Percentiles rank a stretch among this genome's conserved stretches.
Conservation (phyloP, 805 yeast species). For the Sugiyamaella lignohabitans region DNA sequence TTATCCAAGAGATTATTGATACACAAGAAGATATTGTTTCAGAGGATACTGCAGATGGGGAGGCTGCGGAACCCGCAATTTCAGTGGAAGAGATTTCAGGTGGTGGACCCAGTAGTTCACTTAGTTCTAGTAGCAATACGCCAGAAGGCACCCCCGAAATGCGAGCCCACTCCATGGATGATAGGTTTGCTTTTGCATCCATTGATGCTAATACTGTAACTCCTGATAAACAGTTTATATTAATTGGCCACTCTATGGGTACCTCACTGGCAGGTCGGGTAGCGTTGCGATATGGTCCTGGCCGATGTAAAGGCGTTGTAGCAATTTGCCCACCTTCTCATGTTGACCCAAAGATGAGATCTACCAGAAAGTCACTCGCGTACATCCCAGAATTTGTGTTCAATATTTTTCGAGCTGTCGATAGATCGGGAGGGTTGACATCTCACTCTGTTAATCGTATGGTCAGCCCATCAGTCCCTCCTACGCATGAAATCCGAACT, state of each 20-base stretch:
- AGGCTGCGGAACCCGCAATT: slow-evolving; percentile 12
- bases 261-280: slow-evolving; percentile 48
- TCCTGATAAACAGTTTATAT: slow-evolving; percentile 24
- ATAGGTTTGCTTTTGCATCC: not conserved
- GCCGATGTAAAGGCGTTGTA: slow-evolving; percentile 29
- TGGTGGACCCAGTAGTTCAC: slow-evolving; percentile 16
- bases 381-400: slow-evolving; percentile 36
- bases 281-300: slow-evolving; percentile 19
- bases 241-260: slow-evolving; percentile 75
- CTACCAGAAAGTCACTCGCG: slow-evolving; percentile 20
- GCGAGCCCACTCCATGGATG: not conserved
- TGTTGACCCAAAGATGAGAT: slow-evolving; percentile 14
- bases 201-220: not conserved
- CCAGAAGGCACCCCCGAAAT: not conserved
- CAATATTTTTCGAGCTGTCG: slow-evolving; percentile 49
- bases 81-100: too few species aligned
- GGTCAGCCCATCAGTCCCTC: slow-evolving; percentile 33
- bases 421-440: slow-evolving; percentile 55
- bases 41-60: slow-evolving; percentile 21
- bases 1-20: slow-evolving; percentile 33
- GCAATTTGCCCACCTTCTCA: slow-evolving; percentile 33
- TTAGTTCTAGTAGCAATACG: slow-evolving; percentile 9
- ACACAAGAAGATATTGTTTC: slow-evolving; percentile 17
- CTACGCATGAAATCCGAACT: slow-evolving; percentile 38
- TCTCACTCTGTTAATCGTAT: slow-evolving; percentile 57